Base-by-base conservation (phyloP, 352 stramenopile genomes). In the Thraustochytrium sp. region DNA sequence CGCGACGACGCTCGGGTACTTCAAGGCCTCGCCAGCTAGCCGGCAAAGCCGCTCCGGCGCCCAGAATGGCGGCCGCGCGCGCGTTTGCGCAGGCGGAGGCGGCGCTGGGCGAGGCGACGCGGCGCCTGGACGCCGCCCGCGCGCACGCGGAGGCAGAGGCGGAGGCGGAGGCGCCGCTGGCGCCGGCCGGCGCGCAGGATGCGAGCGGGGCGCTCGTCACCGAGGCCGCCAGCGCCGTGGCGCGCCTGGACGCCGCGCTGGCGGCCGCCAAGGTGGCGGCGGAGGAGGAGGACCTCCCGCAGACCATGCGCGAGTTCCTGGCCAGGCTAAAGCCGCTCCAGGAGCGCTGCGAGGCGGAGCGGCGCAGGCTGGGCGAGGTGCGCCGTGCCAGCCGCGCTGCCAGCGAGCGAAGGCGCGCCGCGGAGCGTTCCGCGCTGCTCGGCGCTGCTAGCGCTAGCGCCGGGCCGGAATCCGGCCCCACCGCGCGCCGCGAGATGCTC, bases 401-500 rank as follows among this genome's bases (percentile, higher is more conserved):
- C 21, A 53, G 44, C 38, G 62, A 75, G 29, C 36, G 26, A 9
- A 29, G 40, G 26, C 23, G 18, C 26, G n/a, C 38, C 9, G 62
- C 21, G 16, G 62, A 75, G 44, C 62, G 62, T 4, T 31, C 62
- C 11, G 40, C 37, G 9, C 29, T 75, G 11, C 62, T 75, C 40
- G 11, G 36, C 21, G n/a, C 13, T 8, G 23, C 62, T 4, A n/a
- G 3, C 4, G 21, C 16, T 26, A 53, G 36, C n/a, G 62, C 36
- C 21, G 26, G 11, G 8, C 44, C 13, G 2, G 31, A 59, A 5
- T 8, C 21, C n/a, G 64, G 4, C 26, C 11, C 18, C 38, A 72
- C 16, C 49, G 38, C 68, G 31, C 34, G 68, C 1, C 42, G 68
- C 18, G 36, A 75, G 23, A 80, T 80, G 68, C 68, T 80, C 42